Evolutionary conservation across 208 protist species (phyloP), one percentile per base, ranked within the genome.

Genomic region (Leishmania lainsoni): DNA sequence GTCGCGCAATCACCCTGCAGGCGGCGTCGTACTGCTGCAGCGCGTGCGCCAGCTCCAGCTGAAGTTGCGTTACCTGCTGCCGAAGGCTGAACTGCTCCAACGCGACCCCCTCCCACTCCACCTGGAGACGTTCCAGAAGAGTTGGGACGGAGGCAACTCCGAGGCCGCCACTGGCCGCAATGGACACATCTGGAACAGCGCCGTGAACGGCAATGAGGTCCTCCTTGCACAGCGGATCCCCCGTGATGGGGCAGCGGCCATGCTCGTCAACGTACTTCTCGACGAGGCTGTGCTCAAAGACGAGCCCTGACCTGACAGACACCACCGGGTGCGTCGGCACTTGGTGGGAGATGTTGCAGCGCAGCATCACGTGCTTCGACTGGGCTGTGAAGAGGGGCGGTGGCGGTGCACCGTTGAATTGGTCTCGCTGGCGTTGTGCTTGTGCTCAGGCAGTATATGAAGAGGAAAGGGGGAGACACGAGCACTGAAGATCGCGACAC

Each of bases 1-100:
- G 89, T 66, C 94, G 93, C 5, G 99, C 99, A 76, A 99, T 99
- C 32, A 99, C 99, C 29, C 98, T 90, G 87, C 98, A 99, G 5
- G 99, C 98, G 51, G 99, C 99, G 85, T 99, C 99, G 86, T 99
- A 98, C 92, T 99, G 98, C 83, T 99, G 99, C 74, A 99, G 87
- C 9, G 98, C 92, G 85, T 99, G 98, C 9, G 98, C 92, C 10
- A 99, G 94, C 87, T 99, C 98, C 84, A 99, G 94, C 82, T 98
- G 91, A 73, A 92, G 90, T 70, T 92, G 87, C 14, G 95, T 89
- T 35, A 99, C 89, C 71, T 98, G 92, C 87, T 99, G 91, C 45
- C 99, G 98, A 63, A 99, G 87, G 48, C 88, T 86, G 87, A 98
- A 99, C 77, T 98, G 98, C 91, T 99, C 99, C 54, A 99, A 87